Evolutionary conservation across 345 rosid species (phyloP), one percentile per base, ranked within the genome.

Genomic region (Erysimum cheiranthoides): DNA sequence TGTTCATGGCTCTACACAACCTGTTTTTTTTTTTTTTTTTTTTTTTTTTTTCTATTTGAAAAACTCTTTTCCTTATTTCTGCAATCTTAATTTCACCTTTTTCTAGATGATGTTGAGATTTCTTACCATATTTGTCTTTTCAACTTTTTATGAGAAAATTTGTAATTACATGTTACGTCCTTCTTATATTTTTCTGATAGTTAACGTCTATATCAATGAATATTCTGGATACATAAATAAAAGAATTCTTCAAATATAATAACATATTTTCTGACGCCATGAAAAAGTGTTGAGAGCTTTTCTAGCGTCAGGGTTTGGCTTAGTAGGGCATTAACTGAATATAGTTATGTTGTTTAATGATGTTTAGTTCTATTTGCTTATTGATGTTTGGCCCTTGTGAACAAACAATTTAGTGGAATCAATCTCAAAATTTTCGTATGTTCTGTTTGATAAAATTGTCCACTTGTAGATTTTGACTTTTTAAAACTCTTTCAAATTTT

Each of bases 41-140:
- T 2, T 43, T 38, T n/a, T 6, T 17, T 27, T 30, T 21, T 40
- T 10, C 13, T 32, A 31, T 4, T 12, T 31, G 12, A 32, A 36
- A 51, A 4, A 13, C 0, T n/a, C 3, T 43, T 31, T 70, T 11
- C 17, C 11, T 21, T 36, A 13, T 28, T n/a, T 43, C 5, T 56
- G 54, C 52, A 56, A 30, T 56, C 40, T 56, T 10, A 39, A 4
- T 36, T 28, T 39, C 32, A 30, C 54, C 42, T 42, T 63, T 13
- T 16, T 5, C 8, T 18, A 7, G 51, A 5, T 38, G 53, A 51
- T 39, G 42, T 61, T 27, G 68, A 61, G 40, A 6, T 17, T 17
- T 73, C 35, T 63, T 63, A 5, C 70, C 63, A 30, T 63, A 39
- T 62, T 52, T 51, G 5, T 53, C 27, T 62, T 18, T 21, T 71